These are phyloP conservation scores for Fusarium sp. DNA, from an alignment of 2,329 filamentous ascomycete species.

Conservation along the genomic window DNA sequence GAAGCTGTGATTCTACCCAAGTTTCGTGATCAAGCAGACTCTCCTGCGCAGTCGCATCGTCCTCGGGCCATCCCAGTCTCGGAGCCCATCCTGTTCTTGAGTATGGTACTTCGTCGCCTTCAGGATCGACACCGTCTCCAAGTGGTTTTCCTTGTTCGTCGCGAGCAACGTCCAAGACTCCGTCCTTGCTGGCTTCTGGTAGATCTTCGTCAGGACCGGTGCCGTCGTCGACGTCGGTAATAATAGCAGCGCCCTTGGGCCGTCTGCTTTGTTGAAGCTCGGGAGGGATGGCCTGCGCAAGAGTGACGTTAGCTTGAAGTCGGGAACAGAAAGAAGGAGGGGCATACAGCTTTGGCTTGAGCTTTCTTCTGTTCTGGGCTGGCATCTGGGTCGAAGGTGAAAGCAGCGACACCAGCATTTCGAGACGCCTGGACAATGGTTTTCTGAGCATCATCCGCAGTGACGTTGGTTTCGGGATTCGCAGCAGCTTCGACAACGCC, in stretches of 20 bases:
- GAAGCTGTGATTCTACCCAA: constrained; percentile 82
- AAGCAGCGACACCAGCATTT: constrained; percentile 82
- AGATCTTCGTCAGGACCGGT: constrained; percentile 78
- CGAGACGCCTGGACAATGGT: constrained; percentile 80
- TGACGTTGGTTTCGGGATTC: constrained; percentile 74
- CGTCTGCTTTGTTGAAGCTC: constrained; percentile 52
- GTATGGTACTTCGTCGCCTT: constrained; percentile 61
- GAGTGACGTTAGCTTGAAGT: constrained; percentile 16
- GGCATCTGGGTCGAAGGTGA: constrained; percentile 88
- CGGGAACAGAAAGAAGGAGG: neutral
- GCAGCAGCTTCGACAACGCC: constrained; percentile 81
- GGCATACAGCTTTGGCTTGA: constrained; percentile 77
- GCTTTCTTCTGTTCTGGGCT: constrained; percentile 84
- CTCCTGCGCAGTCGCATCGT: constrained; percentile 67
- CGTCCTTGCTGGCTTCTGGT: constrained; percentile 77
- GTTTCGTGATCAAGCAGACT: constrained; percentile 89
- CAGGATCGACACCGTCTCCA: constrained; percentile 62
- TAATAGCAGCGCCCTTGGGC: constrained; percentile 74
- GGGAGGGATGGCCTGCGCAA: constrained; percentile 51
- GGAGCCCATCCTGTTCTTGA: constrained; percentile 85
- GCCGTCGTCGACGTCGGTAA: constrained; percentile 82
- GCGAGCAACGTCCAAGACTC: constrained; percentile 67
- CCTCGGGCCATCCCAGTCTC: constrained; percentile 77
- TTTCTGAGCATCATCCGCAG: constrained; percentile 76
- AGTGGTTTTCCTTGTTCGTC: constrained; percentile 61